These are phyloP conservation scores for Auricularia sp. DNA, from an alignment of 768 basidiomycete species.

Conservation along the genomic window DNA sequence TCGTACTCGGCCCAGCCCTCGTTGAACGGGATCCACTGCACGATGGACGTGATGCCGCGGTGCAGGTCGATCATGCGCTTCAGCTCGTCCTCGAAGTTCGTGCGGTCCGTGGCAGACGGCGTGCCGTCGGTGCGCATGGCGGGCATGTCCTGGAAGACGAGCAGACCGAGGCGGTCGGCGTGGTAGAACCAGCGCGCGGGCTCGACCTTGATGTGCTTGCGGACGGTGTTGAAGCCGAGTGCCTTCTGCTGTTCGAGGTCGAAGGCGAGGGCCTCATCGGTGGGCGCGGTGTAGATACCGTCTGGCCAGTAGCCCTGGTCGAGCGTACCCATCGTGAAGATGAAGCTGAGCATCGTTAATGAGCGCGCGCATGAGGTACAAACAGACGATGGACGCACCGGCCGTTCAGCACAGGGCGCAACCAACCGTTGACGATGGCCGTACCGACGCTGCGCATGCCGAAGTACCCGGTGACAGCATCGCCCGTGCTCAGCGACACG, in stretches of 20 bases:
- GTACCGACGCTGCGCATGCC: background rate
- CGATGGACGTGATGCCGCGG: background rate
- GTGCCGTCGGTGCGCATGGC: background rate
- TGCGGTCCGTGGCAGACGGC: background rate
- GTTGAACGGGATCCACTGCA: constrained; percentile 1
- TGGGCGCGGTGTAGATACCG: background rate
- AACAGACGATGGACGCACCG: background rate
- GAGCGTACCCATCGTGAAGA: background rate
- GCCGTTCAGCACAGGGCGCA: background rate
- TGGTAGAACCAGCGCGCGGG: constrained; percentile 2
- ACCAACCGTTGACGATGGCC: background rate
- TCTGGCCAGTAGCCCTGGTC: background rate
- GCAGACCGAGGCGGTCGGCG: background rate
- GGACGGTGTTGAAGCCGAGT: background rate
- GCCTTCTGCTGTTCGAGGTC: background rate
- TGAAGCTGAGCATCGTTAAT: background rate
- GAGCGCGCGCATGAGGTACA: background rate
- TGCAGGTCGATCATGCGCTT: background rate
- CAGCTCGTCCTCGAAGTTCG: background rate
- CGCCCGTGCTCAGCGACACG: background rate
- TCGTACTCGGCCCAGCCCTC: constrained; percentile 1
- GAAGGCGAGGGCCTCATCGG: background rate
- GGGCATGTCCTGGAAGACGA: background rate
- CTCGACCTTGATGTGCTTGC: constrained; percentile 3
- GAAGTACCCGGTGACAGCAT: background rate